A percentile compares a stretch with the other conserved stretches of the same genome.
Conservation (phyloP, 139 green algal genomes). For the Pleodorina starrii region DNA sequence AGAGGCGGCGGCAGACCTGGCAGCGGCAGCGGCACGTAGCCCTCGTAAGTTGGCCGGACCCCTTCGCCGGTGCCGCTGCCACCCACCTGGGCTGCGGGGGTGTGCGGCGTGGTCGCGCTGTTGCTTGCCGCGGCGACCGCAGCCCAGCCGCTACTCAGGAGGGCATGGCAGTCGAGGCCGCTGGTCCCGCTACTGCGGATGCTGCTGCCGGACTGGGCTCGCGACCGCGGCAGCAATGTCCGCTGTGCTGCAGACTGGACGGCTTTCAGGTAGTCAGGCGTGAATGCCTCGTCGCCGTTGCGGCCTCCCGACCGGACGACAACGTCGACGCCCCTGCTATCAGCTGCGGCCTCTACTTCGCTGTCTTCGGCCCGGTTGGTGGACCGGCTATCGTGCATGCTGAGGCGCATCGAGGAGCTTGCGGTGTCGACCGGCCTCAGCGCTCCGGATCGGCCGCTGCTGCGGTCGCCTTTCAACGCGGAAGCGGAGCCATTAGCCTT, state of each 20-base stretch:
- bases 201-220: not conserved
- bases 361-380: not conserved
- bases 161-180: not conserved
- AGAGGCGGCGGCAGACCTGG: not conserved
- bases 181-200: not conserved
- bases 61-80: not conserved
- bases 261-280: conserved; percentile 4
- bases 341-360: not conserved
- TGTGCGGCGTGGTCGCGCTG: not conserved
- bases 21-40: not conserved
- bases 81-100: not conserved
- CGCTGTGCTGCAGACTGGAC: not conserved
- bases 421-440: not conserved
- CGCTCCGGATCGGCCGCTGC: not conserved
- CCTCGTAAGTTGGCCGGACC: not conserved
- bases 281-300: not conserved
- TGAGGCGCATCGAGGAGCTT: not conserved
- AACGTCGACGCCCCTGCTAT: not conserved
- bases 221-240: not conserved
- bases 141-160: not conserved
- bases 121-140: not conserved
- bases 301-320: not conserved
- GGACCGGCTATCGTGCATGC: not conserved
- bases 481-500: no score
- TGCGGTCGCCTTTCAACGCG: no score